These are phyloP conservation scores for Yamadazyma endophytica DNA, from an alignment of 805 yeast species.

Conservation along the genomic window DNA sequence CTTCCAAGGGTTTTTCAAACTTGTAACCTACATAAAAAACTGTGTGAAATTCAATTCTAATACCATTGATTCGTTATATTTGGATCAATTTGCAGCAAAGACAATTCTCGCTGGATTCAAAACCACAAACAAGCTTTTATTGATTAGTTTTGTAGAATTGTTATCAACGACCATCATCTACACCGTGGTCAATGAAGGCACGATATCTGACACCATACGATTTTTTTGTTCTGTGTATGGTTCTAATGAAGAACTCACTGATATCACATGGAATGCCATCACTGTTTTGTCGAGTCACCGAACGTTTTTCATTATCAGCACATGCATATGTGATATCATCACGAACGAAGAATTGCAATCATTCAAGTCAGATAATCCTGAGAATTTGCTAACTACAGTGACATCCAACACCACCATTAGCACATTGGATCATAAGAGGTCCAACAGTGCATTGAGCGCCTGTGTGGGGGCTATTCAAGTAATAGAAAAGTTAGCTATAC, in stretches of 20 bases:
- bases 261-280: slow-evolving; percentile 35
- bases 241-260: slow-evolving; percentile 29
- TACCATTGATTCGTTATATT: slow-evolving; percentile 36
- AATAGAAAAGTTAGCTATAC: slow-evolving; percentile 21
- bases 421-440: slow-evolving; percentile 1
- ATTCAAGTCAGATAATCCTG: slow-evolving; percentile 2
- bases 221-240: slow-evolving; percentile 44
- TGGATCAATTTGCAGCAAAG: slow-evolving; percentile 24
- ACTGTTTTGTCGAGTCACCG: slow-evolving; percentile 34
- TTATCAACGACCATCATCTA: slow-evolving; percentile 41
- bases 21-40: slow-evolving; percentile 34
- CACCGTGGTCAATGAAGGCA: slow-evolving; percentile 42
- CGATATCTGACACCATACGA: slow-evolving; percentile 34
- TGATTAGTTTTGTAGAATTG: slow-evolving; percentile 36
- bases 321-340: slow-evolving; percentile 9
- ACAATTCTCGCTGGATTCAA: slow-evolving; percentile 34
- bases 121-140: slow-evolving; percentile 33
- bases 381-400: slow-evolving; percentile 5
- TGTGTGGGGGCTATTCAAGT: slow-evolving; percentile 39
- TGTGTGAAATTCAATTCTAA: slow-evolving; percentile 47
- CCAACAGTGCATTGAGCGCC: slow-evolving; percentile 15
- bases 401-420: slow-evolving; percentile 8
- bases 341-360: slow-evolving; percentile 8
- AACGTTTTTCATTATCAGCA: slow-evolving; percentile 17
- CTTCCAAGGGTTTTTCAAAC: slow-evolving; percentile 11